These are phyloP conservation scores for Coix lacrymajobi DNA, from an alignment of 176 grass and related monocot species.

Conservation along the genomic window DNA sequence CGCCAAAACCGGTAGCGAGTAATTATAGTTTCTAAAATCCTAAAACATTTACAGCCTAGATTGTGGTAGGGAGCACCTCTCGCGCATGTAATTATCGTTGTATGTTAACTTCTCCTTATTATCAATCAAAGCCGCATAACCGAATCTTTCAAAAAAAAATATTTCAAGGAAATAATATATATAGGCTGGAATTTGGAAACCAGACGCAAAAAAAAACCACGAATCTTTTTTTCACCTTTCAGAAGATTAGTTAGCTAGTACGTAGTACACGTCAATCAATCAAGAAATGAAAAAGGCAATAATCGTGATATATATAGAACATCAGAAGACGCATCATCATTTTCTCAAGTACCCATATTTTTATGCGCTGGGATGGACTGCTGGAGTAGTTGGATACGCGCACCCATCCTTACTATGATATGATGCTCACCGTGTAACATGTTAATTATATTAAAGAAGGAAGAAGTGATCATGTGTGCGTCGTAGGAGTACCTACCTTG, in stretches of 20 bases:
- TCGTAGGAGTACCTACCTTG: conserved; percentile 6
- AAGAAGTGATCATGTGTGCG: not conserved
- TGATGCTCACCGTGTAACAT: not conserved
- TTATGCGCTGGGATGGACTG: too few relatives aligned
- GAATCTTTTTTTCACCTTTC: not conserved
- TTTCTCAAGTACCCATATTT: too few relatives aligned
- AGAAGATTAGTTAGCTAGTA: not conserved
- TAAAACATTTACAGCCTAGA: too few relatives aligned
- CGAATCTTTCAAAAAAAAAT: too few relatives aligned
- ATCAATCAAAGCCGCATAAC: too few relatives aligned
- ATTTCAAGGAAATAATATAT: not conserved
- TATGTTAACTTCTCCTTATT: too few relatives aligned
- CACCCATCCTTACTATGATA: not conserved
- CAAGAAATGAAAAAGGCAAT: not conserved
- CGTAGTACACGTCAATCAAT: not conserved
- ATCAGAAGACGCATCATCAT: not conserved
- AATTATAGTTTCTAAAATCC: too few relatives aligned
- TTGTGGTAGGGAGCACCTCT: too few relatives aligned
- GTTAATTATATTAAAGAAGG: not conserved
- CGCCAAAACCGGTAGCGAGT: too few relatives aligned
- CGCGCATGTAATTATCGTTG: too few relatives aligned
- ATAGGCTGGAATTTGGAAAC: not conserved
- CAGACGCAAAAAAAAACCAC: not conserved
- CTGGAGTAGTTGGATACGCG: not conserved
- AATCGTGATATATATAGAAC: not conserved